Evolutionary conservation across 2,329 filamentous ascomycete species (phyloP), one percentile per base, ranked within the genome.

Genomic region (Colletotrichum caudatum): DNA sequence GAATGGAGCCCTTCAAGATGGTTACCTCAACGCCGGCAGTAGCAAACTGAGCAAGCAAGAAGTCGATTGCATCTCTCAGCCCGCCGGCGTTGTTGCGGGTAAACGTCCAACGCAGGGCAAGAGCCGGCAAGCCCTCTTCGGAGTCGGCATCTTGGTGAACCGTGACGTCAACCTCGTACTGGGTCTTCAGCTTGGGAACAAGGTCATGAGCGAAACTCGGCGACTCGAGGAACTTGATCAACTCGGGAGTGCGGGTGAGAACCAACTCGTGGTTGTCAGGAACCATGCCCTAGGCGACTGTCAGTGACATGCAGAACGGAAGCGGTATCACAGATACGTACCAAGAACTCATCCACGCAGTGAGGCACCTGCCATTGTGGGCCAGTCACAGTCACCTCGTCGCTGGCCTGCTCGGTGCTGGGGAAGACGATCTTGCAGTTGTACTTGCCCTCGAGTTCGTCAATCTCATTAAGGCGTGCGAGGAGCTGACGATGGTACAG

Each of bases 361-460:
- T 97, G 93, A 74, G 96, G 95, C 46, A 99, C 95, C 86, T 98
- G 96, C 89, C 97, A 99, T 84, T 98, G 95, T 61, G 96, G 96
- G 5, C 96, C 96, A 73, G 94, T 97, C 70, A 99, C 94, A 23
- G 93, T 97, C 64, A 99, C 94, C 78, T 97, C 93, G 78, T 99
- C 96, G 80, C 95, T 98, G 29, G 96, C 96, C 82, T 97, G 93
- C 81, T 99, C 96, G 12, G 96, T 98, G 83, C 95, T 97, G 9
- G 96, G 96, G 80, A 99, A 99, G 76, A 94, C 93, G 78, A 99
- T 97, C 86, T 98, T 98, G 91, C 96, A 99, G 82, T 98, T 98
- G 92, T 95, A 98, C 84, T 97, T 98, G 87, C 97, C 97, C 85
- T 99, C 96, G 63, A 99, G 87, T 76, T 96, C 94, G 75, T 98